Evolutionary conservation across 83 land plant species (phyloP).

Genomic region (Picea engelmannii): DNA sequence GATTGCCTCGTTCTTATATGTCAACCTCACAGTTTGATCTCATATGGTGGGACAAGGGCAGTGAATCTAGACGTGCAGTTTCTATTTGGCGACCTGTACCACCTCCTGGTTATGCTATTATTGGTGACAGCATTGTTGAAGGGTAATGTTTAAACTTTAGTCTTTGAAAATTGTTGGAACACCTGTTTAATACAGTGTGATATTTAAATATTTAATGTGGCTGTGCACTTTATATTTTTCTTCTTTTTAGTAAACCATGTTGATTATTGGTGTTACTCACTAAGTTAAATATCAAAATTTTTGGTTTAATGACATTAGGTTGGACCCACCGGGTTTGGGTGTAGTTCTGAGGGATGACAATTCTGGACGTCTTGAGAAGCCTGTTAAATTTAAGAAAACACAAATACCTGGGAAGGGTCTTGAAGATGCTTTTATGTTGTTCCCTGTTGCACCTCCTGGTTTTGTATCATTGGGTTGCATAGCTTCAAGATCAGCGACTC

Average conservation of each 20-base stretch:
- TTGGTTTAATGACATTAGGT: slow-evolving; percentile 32
- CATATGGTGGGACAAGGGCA: slow-evolving; percentile 98
- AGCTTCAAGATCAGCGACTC: slow-evolving; percentile 65
- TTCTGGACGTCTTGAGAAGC: slow-evolving; percentile 77
- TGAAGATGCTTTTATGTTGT: slow-evolving; percentile 91
- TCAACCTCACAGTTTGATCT: slow-evolving; percentile 93
- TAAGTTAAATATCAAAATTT: background rate
- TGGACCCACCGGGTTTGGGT: slow-evolving; percentile 93
- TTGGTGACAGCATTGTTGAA: slow-evolving; percentile 92
- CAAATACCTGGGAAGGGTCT: slow-evolving; percentile 69
- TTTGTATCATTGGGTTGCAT: slow-evolving; percentile 89
- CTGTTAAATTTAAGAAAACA: slow-evolving; percentile 78
- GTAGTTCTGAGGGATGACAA: slow-evolving; percentile 73
- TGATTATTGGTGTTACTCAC: background rate
- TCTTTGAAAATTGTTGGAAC: slow-evolving; percentile 1
- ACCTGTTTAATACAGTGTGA: slow-evolving; percentile 1
- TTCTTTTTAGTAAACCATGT: background rate
- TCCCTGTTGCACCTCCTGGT: slow-evolving; percentile 94
- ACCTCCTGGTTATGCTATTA: slow-evolving; percentile 78
- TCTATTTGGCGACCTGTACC: slow-evolving; percentile 94
- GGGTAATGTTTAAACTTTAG: slow-evolving; percentile 51
- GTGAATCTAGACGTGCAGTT: slow-evolving; percentile 68
- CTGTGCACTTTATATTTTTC: background rate
- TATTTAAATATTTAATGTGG: background rate
- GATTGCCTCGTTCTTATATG: slow-evolving; percentile 35